A percentile compares a stretch with the other conserved stretches of the same genome.
phyloP scores from a whole-genome alignment of 768 basidiomycete genomes.

The Tephrocybe rancida region DNA sequence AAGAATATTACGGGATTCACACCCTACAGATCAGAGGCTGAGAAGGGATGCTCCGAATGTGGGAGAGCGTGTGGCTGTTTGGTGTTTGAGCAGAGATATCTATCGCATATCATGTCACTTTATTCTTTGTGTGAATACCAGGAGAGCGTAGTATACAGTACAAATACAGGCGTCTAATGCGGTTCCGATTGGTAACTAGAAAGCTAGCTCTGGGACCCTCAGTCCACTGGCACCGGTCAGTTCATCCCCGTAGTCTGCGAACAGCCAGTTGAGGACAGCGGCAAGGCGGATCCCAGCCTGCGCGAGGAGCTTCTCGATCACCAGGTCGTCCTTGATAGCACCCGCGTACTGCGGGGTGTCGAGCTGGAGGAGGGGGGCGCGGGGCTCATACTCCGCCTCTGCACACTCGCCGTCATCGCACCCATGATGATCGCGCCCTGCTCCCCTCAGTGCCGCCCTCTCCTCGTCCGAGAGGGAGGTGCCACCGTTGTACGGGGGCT shows the following conservation, averaged over 20 bases:
- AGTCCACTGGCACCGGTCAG: not conserved
- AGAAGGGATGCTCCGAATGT: too few species aligned
- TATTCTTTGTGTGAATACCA: too few species aligned
- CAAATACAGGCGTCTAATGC: too few species aligned
- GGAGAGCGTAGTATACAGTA: too few species aligned
- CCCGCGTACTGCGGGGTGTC: slow-evolving; percentile 83
- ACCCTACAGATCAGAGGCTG: too few species aligned
- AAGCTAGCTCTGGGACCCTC: not conserved
- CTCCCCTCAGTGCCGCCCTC: slow-evolving; percentile 1
- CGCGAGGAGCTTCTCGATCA: slow-evolving; percentile 82
- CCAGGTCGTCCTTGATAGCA: slow-evolving; percentile 60
- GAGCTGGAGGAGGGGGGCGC: slow-evolving; percentile 59
- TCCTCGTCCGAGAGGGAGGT: slow-evolving; percentile 12
- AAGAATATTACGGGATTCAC: too few species aligned
- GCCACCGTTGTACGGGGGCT: slow-evolving; percentile 37
- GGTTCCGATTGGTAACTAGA: too few species aligned
- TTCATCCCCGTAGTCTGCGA: slow-evolving; percentile 37
- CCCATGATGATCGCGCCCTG: slow-evolving; percentile 9
- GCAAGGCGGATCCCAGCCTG: slow-evolving; percentile 87
- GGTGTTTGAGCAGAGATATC: too few species aligned
- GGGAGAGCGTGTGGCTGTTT: too few species aligned
- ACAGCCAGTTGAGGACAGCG: slow-evolving; percentile 77
- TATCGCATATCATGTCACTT: too few species aligned
- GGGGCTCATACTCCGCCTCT: slow-evolving; percentile 10
- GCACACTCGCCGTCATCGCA: slow-evolving; percentile 10